phyloP scores from a whole-genome alignment of 306 rosid species.

The Cicer bijugum region DNA sequence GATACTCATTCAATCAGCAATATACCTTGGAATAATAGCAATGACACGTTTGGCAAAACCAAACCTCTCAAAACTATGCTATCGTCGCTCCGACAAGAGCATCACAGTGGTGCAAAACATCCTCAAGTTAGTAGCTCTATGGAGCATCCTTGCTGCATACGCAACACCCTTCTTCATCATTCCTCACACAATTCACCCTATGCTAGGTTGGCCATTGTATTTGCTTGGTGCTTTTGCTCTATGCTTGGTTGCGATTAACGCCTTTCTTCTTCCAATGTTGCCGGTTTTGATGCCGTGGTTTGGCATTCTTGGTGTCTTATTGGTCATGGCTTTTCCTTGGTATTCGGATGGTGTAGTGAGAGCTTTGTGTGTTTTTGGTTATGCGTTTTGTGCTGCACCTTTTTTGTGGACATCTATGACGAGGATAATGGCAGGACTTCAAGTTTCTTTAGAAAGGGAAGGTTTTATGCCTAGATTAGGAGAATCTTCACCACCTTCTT shows the following conservation, averaged over 20 bases:
- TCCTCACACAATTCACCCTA: slow-evolving; percentile 86
- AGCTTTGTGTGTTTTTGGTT: slow-evolving; percentile 68
- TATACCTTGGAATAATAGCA: slow-evolving; percentile 64
- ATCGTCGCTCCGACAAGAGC: slow-evolving; percentile 70
- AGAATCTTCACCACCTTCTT: slow-evolving; percentile 58
- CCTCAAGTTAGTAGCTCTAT: slow-evolving; percentile 61
- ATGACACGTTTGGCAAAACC: slow-evolving; percentile 76
- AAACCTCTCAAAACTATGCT: slow-evolving; percentile 72
- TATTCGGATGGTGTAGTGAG: slow-evolving; percentile 72
- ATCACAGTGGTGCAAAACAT: slow-evolving; percentile 51
- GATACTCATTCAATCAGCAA: slow-evolving; percentile 56
- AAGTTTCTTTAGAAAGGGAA: slow-evolving; percentile 73
- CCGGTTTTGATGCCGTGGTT: slow-evolving; percentile 66
- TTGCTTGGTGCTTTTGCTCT: slow-evolving; percentile 69
- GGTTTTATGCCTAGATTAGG: slow-evolving; percentile 65
- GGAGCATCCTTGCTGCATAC: slow-evolving; percentile 81
- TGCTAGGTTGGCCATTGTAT: slow-evolving; percentile 77
- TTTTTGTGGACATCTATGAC: slow-evolving; percentile 62
- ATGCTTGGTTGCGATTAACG: slow-evolving; percentile 59
- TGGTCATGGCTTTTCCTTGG: slow-evolving; percentile 87
- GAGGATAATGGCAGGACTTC: slow-evolving; percentile 62
- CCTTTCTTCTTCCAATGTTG: slow-evolving; percentile 67
- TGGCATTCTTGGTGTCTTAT: slow-evolving; percentile 60
- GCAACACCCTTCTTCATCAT: slow-evolving; percentile 65
- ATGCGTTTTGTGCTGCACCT: slow-evolving; percentile 77